A percentile compares a stretch with the other conserved stretches of the same genome.
Evolutionary conservation across 2,329 filamentous ascomycete genomes (phyloP).

Genomic region (Piedraia hortae): DNA sequence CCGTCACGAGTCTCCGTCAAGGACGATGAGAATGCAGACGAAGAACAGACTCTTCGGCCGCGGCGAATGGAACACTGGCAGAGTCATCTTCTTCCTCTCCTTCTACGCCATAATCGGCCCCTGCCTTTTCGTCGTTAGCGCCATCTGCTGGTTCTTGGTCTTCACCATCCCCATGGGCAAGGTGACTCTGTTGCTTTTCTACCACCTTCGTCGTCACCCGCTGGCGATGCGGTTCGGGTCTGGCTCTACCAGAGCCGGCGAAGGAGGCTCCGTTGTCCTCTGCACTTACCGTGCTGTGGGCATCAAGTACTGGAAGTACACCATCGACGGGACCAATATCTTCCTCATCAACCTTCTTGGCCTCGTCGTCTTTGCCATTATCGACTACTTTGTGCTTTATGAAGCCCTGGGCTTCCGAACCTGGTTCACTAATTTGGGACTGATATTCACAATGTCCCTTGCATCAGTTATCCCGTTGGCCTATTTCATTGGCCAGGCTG

Average conservation of each 20-base stretch:
- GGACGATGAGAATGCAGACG: conserved; percentile 9
- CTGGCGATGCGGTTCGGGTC: conserved; percentile 81
- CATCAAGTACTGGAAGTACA: conserved; percentile 96
- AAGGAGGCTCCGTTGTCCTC: conserved; percentile 42
- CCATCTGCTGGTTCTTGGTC: conserved; percentile 82
- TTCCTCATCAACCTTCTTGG: conserved; percentile 93
- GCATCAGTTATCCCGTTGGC: conserved; percentile 87
- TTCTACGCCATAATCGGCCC: conserved; percentile 87
- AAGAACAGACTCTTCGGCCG: conserved; percentile 83
- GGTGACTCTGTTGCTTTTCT: conserved; percentile 65
- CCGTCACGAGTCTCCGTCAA: conserved; percentile 3
- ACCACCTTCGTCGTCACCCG: conserved; percentile 77
- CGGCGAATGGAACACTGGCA: conserved; percentile 81
- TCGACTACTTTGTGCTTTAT: conserved; percentile 66
- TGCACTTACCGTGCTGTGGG: conserved; percentile 95
- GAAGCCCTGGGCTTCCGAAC: conserved; percentile 39
- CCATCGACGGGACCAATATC: conserved; percentile 91
- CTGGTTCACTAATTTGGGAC: conserved; percentile 53
- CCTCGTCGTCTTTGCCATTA: conserved; percentile 78
- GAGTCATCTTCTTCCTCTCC: conserved; percentile 85
- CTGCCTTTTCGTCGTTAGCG: conserved; percentile 57
- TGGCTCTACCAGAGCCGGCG: conserved; percentile 33
- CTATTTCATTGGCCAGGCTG: conserved; percentile 95
- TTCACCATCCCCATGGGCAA: conserved; percentile 98
- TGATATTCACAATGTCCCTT: conserved; percentile 61